Percentiles rank a stretch among this genome's conserved stretches.
Evolutionary conservation across 78 protist genomes (phyloP).

Genomic region (Dictyostelium firmibasis): DNA sequence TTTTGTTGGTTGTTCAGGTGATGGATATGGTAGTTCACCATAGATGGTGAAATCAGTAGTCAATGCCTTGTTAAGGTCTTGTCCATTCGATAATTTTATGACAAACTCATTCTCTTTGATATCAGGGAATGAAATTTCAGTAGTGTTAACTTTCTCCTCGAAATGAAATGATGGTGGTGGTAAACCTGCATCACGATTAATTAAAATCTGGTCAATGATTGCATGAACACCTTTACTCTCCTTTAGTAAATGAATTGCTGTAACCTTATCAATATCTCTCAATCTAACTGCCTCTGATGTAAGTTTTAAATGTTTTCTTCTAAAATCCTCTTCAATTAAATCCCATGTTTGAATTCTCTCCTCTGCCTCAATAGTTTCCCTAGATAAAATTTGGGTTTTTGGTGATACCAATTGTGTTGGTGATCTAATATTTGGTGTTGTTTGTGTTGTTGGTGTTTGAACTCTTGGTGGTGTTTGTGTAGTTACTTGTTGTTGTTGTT

Average conservation of each 20-base stretch:
- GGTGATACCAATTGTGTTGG: not conserved
- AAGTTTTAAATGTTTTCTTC: slow-evolving; percentile 14
- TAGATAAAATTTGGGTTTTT: slow-evolving; percentile 5
- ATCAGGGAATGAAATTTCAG: slow-evolving; percentile 6
- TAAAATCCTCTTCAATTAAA: slow-evolving; percentile 45
- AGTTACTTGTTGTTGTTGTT: not conserved
- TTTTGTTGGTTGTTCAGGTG: slow-evolving; percentile 26
- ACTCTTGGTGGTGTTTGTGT: not conserved
- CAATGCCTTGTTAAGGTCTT: not conserved
- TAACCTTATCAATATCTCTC: slow-evolving; percentile 14
- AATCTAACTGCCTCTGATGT: slow-evolving; percentile 47
- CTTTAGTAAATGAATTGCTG: slow-evolving; percentile 9
- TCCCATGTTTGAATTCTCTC: slow-evolving; percentile 68
- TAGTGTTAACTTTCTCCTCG: not conserved
- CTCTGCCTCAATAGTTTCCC: slow-evolving; percentile 27
- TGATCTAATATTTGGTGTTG: not conserved
- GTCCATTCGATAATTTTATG: slow-evolving; percentile 1
- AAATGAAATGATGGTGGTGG: slow-evolving; percentile 63
- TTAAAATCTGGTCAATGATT: slow-evolving; percentile 34
- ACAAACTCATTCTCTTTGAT: slow-evolving; percentile 38
- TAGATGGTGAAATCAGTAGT: not conserved
- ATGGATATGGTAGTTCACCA: slow-evolving; percentile 59
- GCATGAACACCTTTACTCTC: slow-evolving; percentile 46
- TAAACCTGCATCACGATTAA: not conserved
- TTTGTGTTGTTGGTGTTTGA: not conserved